Percentiles rank a stretch among this genome's conserved stretches.
Evolutionary conservation across 1,284 basidiomycete species (phyloP).

Genomic region (Tremellales sp.): DNA sequence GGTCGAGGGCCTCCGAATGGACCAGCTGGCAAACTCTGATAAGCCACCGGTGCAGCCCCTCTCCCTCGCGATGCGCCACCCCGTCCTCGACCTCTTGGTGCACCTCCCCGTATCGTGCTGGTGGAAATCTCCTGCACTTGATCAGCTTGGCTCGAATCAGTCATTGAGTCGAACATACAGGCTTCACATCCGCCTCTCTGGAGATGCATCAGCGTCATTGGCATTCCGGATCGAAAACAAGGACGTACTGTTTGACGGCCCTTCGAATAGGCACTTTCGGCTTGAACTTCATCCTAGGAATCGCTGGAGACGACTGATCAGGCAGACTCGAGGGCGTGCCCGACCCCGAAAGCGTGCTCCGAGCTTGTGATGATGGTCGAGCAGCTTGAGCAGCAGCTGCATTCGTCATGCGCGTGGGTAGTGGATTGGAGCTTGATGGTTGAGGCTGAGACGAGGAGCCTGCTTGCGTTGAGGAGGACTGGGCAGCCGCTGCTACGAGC

Average conservation of each 20-base stretch:
- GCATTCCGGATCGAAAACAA: neutral
- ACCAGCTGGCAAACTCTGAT: conserved; percentile 42
- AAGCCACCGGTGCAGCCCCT: conserved; percentile 53
- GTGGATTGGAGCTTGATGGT: neutral
- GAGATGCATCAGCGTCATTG: neutral
- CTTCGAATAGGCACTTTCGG: conserved; percentile 42
- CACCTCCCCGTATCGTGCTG: conserved; percentile 13
- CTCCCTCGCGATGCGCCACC: conserved; percentile 14
- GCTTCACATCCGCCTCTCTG: conserved; percentile 25
- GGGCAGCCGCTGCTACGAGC: neutral
- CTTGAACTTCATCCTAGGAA: conserved; percentile 45
- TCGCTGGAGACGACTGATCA: conserved; percentile 5
- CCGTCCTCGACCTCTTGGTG: conserved; percentile 20
- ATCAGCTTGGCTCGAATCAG: too few species aligned
- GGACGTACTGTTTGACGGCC: conserved; percentile 19
- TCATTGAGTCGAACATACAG: conserved; percentile 13
- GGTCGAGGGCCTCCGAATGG: conserved; percentile 50
- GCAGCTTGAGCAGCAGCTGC: neutral
- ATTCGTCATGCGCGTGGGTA: neutral
- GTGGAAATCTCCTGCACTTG: too few species aligned
- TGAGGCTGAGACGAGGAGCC: too few species aligned
- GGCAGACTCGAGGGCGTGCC: neutral
- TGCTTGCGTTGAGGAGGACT: neutral
- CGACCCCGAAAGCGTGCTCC: too few species aligned
- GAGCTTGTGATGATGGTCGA: neutral